Conservation (phyloP, 2,329 filamentous ascomycete genomes). For the Nakataea oryzae region DNA sequence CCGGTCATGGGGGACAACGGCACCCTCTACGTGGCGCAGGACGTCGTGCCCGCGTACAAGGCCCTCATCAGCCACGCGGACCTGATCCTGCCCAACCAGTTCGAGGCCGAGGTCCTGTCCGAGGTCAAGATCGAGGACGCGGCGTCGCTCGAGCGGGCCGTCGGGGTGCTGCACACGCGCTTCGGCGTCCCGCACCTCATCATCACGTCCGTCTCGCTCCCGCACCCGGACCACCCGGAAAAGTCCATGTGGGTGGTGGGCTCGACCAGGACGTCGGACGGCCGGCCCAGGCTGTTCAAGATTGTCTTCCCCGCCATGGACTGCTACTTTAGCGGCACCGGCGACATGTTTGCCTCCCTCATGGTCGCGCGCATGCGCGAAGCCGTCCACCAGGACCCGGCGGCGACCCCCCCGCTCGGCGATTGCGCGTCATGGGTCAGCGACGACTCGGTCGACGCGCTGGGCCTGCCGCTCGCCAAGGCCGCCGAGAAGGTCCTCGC, state of each 20-base stretch:
- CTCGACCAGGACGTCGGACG: constrained; percentile 55
- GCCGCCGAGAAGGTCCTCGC: constrained; percentile 81
- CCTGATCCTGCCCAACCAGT: constrained; percentile 90
- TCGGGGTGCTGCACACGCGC: constrained; percentile 64
- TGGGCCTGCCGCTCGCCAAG: constrained; percentile 69
- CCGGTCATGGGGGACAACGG: constrained; percentile 98
- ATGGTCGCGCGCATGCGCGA: constrained; percentile 82
- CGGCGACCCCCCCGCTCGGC: constrained; percentile 31
- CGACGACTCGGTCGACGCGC: constrained; percentile 56
- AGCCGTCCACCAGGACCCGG: constrained; percentile 44
- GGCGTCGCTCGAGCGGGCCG: constrained; percentile 59
- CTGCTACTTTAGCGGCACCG: constrained; percentile 92
- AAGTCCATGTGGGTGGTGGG: constrained; percentile 62
- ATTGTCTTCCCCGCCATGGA: constrained; percentile 80
- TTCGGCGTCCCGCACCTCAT: constrained; percentile 80
- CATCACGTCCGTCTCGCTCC: constrained; percentile 78
- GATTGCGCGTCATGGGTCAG: constrained; percentile 61
- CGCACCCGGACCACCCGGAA: constrained; percentile 36
- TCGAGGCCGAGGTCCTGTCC: constrained; percentile 88
- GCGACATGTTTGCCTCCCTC: constrained; percentile 95
- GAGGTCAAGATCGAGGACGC: constrained; percentile 75
- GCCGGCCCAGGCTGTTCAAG: constrained; percentile 72
- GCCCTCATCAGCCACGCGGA: constrained; percentile 70
- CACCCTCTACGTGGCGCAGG: constrained; percentile 78
- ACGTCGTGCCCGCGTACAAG: constrained; percentile 88